A percentile compares a stretch with the other conserved stretches of the same genome.
These are phyloP conservation scores for Cephalotrichum gorgonifer DNA, from an alignment of 2,329 filamentous ascomycete genomes.

Conservation along the genomic window DNA sequence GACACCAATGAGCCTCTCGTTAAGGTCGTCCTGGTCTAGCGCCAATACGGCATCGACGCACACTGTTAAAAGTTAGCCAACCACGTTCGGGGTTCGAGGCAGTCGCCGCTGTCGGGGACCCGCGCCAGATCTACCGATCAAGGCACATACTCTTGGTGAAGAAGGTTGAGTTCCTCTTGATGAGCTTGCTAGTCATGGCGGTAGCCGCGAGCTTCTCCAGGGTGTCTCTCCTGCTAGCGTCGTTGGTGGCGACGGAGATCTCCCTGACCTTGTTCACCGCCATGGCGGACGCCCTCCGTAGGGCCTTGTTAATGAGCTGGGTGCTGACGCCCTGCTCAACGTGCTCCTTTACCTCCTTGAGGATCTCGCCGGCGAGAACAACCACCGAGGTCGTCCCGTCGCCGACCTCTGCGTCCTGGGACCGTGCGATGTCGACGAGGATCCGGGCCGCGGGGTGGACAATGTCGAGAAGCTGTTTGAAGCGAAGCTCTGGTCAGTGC, in stretches of 20 bases:
- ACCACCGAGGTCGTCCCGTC: slow-evolving; percentile 97
- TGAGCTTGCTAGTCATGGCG: slow-evolving; percentile 98
- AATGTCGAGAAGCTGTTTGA: slow-evolving; percentile 77
- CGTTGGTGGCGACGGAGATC: slow-evolving; percentile 78
- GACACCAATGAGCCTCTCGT: slow-evolving; percentile 95
- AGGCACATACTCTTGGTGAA: slow-evolving; percentile 72
- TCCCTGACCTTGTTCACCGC: slow-evolving; percentile 99
- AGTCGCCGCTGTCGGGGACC: too few species aligned
- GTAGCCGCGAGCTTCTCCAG: slow-evolving; percentile 83
- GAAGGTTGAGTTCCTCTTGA: slow-evolving; percentile 92
- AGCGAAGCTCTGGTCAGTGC: not conserved
- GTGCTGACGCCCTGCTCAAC: slow-evolving; percentile 96
- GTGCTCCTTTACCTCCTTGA: slow-evolving; percentile 93
- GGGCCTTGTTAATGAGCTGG: slow-evolving; percentile 93
- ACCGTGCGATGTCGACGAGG: slow-evolving; percentile 94
- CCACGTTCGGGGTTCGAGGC: not conserved
- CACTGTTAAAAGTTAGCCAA: slow-evolving; percentile 43
- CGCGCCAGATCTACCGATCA: not conserved
- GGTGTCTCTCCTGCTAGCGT: slow-evolving; percentile 77
- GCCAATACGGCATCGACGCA: slow-evolving; percentile 94
- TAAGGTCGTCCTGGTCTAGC: slow-evolving; percentile 91
- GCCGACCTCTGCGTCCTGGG: slow-evolving; percentile 97
- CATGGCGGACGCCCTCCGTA: slow-evolving; percentile 78
- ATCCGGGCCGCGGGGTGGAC: slow-evolving; percentile 95
- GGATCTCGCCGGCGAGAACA: slow-evolving; percentile 90